phyloP scores from a whole-genome alignment of 495 filamentous ascomycete genomes.

The Xylaria curta region DNA sequence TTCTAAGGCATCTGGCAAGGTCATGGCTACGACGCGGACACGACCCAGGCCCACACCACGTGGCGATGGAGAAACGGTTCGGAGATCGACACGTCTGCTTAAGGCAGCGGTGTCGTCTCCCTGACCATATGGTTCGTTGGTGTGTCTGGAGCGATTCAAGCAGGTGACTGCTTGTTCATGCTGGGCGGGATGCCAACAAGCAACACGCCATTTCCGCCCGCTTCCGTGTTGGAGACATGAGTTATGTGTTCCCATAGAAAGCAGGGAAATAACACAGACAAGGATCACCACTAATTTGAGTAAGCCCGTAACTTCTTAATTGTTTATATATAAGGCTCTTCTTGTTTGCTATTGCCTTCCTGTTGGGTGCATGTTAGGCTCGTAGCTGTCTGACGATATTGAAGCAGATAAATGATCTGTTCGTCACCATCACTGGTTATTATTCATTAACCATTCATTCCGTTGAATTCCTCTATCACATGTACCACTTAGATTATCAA shows the following conservation, averaged over 20 bases:
- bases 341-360: background rate
- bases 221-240: slow-evolving; percentile 1
- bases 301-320: background rate
- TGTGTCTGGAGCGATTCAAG: background rate
- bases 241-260: slow-evolving; percentile 1
- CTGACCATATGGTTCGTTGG: background rate
- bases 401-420: background rate
- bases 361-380: background rate
- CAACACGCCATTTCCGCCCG: slow-evolving; percentile 3
- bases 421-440: background rate
- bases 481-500: background rate
- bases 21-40: background rate
- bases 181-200: slow-evolving; percentile 1
- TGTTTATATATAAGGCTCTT: background rate
- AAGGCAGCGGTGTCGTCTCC: background rate
- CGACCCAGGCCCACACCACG: background rate
- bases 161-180: slow-evolving; percentile 1
- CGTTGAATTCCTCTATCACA: background rate
- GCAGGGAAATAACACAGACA: background rate
- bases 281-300: background rate
- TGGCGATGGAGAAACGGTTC: background rate
- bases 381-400: background rate
- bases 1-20: background rate
- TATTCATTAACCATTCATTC: background rate
- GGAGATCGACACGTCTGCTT: slow-evolving; percentile 12